A percentile compares a stretch with the other conserved stretches of the same genome.
Evolutionary conservation across 2,329 filamentous ascomycete genomes (phyloP).

Genomic region (Delphinella strobiligena): DNA sequence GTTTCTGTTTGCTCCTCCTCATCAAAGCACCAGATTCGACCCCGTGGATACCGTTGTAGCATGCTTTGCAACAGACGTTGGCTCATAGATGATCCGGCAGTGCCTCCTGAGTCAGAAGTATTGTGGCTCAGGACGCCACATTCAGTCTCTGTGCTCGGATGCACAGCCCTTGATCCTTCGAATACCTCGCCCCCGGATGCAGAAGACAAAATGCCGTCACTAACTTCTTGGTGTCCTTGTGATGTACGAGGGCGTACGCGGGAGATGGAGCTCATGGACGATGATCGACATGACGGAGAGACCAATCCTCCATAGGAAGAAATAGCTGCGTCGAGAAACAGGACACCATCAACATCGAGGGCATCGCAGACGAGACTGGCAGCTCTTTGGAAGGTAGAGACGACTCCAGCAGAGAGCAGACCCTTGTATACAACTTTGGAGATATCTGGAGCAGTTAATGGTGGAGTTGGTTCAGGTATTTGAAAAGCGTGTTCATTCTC

Average conservation of each 20-base stretch:
- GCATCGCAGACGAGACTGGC: conserved; percentile 33
- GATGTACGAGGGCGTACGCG: too few species aligned
- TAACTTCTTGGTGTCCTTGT: too few species aligned
- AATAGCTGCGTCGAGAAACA: conserved; percentile 24
- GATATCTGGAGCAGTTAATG: neutral
- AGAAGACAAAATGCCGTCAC: too few species aligned
- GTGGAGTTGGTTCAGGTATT: neutral
- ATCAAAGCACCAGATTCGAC: conserved; percentile 4
- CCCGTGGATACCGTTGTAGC: neutral
- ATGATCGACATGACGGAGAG: neutral
- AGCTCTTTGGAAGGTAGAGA: conserved; percentile 28
- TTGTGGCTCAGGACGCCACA: conserved; percentile 6
- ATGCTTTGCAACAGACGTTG: neutral
- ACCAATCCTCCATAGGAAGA: conserved; percentile 5
- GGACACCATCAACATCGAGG: conserved; percentile 33
- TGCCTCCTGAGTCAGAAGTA: neutral
- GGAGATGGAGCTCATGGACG: too few species aligned
- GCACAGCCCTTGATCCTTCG: too few species aligned
- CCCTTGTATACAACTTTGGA: conserved; percentile 19
- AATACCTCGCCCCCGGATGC: too few species aligned
- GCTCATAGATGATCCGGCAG: neutral
- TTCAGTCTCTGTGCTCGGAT: too few species aligned
- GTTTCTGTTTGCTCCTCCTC: conserved; percentile 7
- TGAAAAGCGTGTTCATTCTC: too few species aligned
- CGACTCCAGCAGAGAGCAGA: conserved; percentile 19